Percentiles rank a stretch among this genome's conserved stretches.
These are phyloP conservation scores for Phytopythium litorale DNA, from an alignment of 352 stramenopile species.

Conservation along the genomic window DNA sequence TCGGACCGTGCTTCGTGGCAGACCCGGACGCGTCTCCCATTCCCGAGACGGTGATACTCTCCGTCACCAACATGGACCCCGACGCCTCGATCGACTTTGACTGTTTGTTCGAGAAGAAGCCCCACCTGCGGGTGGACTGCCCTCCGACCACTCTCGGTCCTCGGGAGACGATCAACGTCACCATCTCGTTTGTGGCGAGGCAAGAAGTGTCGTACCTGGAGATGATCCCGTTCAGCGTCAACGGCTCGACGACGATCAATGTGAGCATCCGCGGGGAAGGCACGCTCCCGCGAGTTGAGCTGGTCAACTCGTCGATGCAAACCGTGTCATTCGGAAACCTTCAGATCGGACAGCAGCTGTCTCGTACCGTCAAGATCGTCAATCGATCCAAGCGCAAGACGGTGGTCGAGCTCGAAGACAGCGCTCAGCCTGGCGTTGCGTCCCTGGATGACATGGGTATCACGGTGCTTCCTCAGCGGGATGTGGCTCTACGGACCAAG, in stretches of 20 bases:
- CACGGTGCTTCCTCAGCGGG: constrained; percentile 54
- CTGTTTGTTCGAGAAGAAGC: constrained; percentile 88
- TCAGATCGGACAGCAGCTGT: constrained; percentile 72
- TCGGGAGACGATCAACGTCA: constrained; percentile 67
- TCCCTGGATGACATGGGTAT: constrained; percentile 51
- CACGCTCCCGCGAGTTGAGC: constrained; percentile 77
- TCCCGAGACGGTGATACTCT: constrained; percentile 52
- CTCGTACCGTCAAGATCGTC: constrained; percentile 71
- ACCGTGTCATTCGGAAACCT: constrained; percentile 79
- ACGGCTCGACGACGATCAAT: constrained; percentile 78
- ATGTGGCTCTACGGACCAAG: constrained; percentile 68
- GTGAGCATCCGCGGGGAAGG: constrained; percentile 75
- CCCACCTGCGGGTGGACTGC: constrained; percentile 81
- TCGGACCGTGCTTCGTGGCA: constrained; percentile 91
- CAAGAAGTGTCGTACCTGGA: constrained; percentile 84
- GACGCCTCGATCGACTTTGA: constrained; percentile 82
- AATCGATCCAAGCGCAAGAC: constrained; percentile 85
- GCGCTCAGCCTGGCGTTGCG: constrained; percentile 13
- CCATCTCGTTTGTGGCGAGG: constrained; percentile 85
- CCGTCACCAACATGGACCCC: constrained; percentile 87
- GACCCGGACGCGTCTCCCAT: constrained; percentile 56
- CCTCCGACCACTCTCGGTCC: constrained; percentile 79
- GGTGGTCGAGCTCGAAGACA: constrained; percentile 50
- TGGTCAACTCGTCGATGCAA: constrained; percentile 86
- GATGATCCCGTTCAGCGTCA: constrained; percentile 88